Base-by-base conservation (phyloP, 768 basidiomycete species). In the Suillus lakei region DNA sequence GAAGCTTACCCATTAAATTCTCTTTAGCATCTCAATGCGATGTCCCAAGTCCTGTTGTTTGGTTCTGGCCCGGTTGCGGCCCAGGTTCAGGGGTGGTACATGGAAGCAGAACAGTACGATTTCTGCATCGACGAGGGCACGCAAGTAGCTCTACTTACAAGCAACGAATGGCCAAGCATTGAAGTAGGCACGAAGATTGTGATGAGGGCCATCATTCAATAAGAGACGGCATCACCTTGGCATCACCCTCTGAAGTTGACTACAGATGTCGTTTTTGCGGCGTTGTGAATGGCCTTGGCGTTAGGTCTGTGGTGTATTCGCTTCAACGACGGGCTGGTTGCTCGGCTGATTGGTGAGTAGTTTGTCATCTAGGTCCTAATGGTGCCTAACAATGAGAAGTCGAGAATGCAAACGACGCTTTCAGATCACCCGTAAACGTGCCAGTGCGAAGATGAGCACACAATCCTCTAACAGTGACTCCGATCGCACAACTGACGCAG, bases 321-420 rank as follows among this genome's bases (percentile, higher is more conserved):
- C 0, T 7, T 43, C 18, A 21, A 18, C 0, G 41, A 16, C 10
- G 3, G 38, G 9, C 30, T 2, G 68, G 73, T 43, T 44, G 70
- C 34, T 74, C 72, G 18, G 61, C 75, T 8, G 73, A 74, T 23
- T 74, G 73, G 73, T 75, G 15, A 53, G 72, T 4, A 0, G 2
- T 36, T 28, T 15, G 21, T 3, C 21, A 26, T 38, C 23, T 43
- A 64, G 10, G 21, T 12, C 3, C 0, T 70, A 21, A 66, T 67
- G 30, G 39, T 71, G 3, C 50, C 50, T 51, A 16, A 13, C 73
- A 21, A 60, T 65, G 2, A 68, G 67, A 48, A 50, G 61, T 46
- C 70, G 68, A n/a, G 68, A 67, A 5, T 73, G 74, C 54, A 71
- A 73, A 66, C 68, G 73, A 13, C 71, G 75, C 53, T 76, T 76